Conservation (phyloP, 2,329 filamentous ascomycete genomes). For the Curvularia spicifera region DNA sequence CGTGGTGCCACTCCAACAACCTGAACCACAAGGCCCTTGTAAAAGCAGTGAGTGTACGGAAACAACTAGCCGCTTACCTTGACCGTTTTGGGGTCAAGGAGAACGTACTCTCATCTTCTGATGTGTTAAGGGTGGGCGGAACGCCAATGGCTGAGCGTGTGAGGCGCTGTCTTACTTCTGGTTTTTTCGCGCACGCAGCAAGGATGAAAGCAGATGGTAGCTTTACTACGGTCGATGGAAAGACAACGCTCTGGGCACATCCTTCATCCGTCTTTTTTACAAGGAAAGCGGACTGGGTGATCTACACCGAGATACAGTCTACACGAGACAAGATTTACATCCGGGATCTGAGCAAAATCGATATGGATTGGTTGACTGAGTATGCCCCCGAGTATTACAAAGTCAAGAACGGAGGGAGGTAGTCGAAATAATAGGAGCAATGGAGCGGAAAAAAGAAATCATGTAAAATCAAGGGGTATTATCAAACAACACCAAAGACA, state of each 20-base stretch:
- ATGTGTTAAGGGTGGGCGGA: slow-evolving; percentile 50
- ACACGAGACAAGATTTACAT: slow-evolving; percentile 89
- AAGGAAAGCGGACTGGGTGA: slow-evolving; percentile 92
- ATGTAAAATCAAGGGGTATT: slow-evolving; percentile 5
- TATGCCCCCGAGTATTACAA: slow-evolving; percentile 75
- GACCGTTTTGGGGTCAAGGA: slow-evolving; percentile 78
- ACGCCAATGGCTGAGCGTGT: slow-evolving; percentile 73
- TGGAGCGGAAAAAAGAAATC: background rate
- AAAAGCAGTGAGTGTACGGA: slow-evolving; percentile 82
- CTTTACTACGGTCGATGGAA: slow-evolving; percentile 83
- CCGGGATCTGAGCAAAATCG: slow-evolving; percentile 88
- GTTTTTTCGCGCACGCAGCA: slow-evolving; percentile 92
- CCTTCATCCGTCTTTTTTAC: slow-evolving; percentile 96
- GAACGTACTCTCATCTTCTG: slow-evolving; percentile 54
- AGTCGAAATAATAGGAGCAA: background rate
- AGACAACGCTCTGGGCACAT: slow-evolving; percentile 81
- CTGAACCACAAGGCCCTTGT: slow-evolving; percentile 86
- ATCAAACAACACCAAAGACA: slow-evolving; percentile 1
- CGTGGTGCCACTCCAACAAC: slow-evolving; percentile 86
- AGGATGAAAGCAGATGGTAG: slow-evolving; percentile 93
- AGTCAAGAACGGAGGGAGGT: slow-evolving; percentile 31
- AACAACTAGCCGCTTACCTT: slow-evolving; percentile 84
- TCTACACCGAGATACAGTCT: slow-evolving; percentile 94
- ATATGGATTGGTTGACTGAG: slow-evolving; percentile 89
- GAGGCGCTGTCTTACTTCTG: slow-evolving; percentile 81